phyloP scores from a whole-genome alignment of 2,329 filamentous ascomycete genomes.

The Mariannaea sp. region DNA sequence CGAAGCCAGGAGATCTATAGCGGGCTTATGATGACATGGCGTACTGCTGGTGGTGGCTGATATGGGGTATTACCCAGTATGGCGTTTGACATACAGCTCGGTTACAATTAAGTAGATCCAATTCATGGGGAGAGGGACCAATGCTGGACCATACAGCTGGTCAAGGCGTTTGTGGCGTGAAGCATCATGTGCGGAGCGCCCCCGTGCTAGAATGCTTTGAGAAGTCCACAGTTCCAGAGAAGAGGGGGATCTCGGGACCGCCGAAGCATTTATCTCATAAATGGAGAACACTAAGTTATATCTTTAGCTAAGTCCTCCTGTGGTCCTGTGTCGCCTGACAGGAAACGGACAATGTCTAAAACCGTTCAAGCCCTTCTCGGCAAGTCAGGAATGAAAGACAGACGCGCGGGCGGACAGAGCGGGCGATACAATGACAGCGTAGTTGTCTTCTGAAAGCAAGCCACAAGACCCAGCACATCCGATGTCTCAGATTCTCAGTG shows the following conservation, averaged over 20 bases:
- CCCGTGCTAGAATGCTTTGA: neutral
- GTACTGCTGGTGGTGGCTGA: slow-evolving; percentile 11
- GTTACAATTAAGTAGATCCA: neutral
- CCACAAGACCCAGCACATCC: too few species aligned
- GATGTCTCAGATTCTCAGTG: too few species aligned
- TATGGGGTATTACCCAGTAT: neutral
- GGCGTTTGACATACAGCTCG: neutral
- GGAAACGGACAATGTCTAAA: neutral
- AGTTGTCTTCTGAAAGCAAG: too few species aligned
- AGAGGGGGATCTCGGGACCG: neutral
- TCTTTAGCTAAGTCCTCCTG: neutral
- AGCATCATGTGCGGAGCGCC: neutral
- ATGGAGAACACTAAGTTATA: too few species aligned
- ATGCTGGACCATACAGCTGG: neutral
- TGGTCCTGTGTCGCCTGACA: neutral
- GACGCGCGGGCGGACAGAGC: too few species aligned
- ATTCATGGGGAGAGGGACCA: too few species aligned
- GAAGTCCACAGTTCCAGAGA: neutral
- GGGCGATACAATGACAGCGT: too few species aligned
- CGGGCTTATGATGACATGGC: slow-evolving; percentile 11
- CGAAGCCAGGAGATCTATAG: neutral
- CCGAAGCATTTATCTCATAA: neutral
- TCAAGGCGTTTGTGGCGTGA: slow-evolving; percentile 11
- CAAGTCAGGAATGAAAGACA: too few species aligned
- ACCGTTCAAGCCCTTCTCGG: too few species aligned